Conservation (phyloP, 495 filamentous ascomycete species). For the Venustampulla echinocandica region DNA sequence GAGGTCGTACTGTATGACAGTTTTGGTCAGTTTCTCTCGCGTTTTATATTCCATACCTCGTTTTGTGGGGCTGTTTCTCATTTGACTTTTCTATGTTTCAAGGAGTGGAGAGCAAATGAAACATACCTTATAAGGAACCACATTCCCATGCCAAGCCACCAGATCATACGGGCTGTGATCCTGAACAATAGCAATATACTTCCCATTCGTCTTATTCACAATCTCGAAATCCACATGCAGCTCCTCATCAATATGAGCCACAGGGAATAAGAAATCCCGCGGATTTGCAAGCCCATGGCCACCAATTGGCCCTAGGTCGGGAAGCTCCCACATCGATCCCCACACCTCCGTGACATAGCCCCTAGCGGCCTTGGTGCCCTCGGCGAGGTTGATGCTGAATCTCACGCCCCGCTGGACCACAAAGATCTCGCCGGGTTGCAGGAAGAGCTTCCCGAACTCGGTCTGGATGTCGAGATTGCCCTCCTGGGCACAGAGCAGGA, state of each 20-base stretch:
- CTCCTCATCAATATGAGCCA: conserved; percentile 47
- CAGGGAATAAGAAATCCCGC: conserved; percentile 61
- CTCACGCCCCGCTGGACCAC: conserved; percentile 62
- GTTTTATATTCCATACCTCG: neutral
- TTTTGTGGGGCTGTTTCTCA: no score
- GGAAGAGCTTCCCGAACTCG: conserved; percentile 53
- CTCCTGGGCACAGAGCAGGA: conserved; percentile 59
- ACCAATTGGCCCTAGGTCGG: conserved; percentile 65
- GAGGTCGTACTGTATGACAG: conserved; percentile 69
- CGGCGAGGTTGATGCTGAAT: conserved; percentile 51
- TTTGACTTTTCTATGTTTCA: neutral
- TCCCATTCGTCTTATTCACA: conserved; percentile 57
- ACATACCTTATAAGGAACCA: conserved; percentile 67
- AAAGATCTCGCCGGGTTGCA: conserved; percentile 63
- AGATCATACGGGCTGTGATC: conserved; percentile 73
- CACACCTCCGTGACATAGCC: conserved; percentile 69
- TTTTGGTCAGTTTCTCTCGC: neutral
- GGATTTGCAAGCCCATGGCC: conserved; percentile 62
- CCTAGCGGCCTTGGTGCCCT: conserved; percentile 40
- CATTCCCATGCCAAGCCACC: conserved; percentile 73
- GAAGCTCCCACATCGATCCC: conserved; percentile 57
- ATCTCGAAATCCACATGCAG: conserved; percentile 42
- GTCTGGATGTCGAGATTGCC: conserved; percentile 64
- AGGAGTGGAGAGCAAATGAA: conserved; percentile 39
- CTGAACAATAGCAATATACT: conserved; percentile 55